phyloP scores from a whole-genome alignment of 2,329 filamentous ascomycete genomes.

The Ceratocystis alfenasii region DNA sequence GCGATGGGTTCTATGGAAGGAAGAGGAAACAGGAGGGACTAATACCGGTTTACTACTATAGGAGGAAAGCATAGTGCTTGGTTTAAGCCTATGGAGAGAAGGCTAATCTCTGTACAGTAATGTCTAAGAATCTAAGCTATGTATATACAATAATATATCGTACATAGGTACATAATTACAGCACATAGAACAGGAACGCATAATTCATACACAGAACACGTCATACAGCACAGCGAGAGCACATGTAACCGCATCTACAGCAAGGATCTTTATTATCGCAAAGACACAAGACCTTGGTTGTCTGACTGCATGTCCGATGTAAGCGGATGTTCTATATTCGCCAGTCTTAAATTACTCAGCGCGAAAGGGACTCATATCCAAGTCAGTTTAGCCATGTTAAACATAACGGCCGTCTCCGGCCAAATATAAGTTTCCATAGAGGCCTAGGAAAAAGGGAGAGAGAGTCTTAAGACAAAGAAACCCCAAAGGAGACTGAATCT shows the following conservation, averaged over 20 bases:
- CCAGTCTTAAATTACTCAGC: background rate
- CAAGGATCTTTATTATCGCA: too few species aligned
- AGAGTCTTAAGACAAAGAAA: too few species aligned
- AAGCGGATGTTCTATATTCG: too few species aligned
- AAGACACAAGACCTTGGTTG: too few species aligned
- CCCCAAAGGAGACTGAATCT: too few species aligned
- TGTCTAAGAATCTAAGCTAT: background rate
- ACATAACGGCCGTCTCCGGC: background rate
- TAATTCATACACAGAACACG: too few species aligned
- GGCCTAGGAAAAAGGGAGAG: too few species aligned
- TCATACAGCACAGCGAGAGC: too few species aligned
- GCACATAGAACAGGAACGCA: too few species aligned
- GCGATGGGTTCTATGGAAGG: conserved; percentile 7
- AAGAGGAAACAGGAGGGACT: background rate
- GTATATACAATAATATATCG: background rate
- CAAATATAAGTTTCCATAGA: background rate
- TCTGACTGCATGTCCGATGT: too few species aligned
- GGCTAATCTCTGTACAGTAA: background rate
- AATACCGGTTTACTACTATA: background rate
- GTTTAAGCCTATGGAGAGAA: background rate
- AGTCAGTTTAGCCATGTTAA: background rate
- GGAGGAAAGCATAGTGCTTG: background rate
- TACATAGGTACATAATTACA: too few species aligned
- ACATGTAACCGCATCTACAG: too few species aligned
- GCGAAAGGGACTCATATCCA: background rate